phyloP scores from a whole-genome alignment of 2,329 filamentous ascomycete genomes.

The Bimuria novae-zelandiae region DNA sequence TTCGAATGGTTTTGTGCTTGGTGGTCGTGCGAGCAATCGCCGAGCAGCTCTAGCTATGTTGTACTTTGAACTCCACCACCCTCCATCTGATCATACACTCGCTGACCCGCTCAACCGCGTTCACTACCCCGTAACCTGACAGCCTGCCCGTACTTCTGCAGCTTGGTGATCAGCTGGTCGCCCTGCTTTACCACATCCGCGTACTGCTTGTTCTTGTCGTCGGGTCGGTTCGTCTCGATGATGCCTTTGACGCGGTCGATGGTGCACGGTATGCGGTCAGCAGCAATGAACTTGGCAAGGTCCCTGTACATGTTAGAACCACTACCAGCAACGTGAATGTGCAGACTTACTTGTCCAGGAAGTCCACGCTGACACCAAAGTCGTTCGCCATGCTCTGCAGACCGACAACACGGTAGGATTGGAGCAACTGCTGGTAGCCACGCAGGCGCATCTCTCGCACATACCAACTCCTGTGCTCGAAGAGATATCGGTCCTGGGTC shows the following conservation, averaged over 20 bases:
- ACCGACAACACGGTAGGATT: constrained; percentile 97
- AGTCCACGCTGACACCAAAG: constrained; percentile 96
- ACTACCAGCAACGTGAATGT: constrained; percentile 1
- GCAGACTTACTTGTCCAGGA: constrained; percentile 79
- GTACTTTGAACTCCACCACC: constrained; percentile 24
- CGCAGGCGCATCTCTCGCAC: constrained; percentile 97
- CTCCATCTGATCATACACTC: constrained; percentile 2
- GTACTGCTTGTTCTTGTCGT: constrained; percentile 99
- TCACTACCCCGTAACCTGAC: constrained; percentile 94
- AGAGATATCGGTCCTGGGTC: constrained; percentile 89
- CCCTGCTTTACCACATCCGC: constrained; percentile 97
- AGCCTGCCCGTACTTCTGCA: constrained; percentile 98
- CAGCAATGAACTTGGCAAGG: constrained; percentile 95
- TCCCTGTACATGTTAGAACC: constrained; percentile 62
- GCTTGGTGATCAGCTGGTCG: constrained; percentile 95
- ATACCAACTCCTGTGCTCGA: constrained; percentile 96
- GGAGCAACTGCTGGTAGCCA: constrained; percentile 94
- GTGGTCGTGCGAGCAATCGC: constrained; percentile 19
- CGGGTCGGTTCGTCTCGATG: constrained; percentile 96
- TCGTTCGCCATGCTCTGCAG: constrained; percentile 95
- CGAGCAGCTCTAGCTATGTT: constrained; percentile 23
- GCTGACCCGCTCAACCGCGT: constrained; percentile 63
- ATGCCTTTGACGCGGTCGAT: constrained; percentile 97
- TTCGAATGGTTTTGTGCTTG: constrained; percentile 7
- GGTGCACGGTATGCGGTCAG: constrained; percentile 90